A percentile compares a stretch with the other conserved stretches of the same genome.
Conservation (phyloP, 768 basidiomycete genomes). For the Trichaptum fuscoviolaceum region DNA sequence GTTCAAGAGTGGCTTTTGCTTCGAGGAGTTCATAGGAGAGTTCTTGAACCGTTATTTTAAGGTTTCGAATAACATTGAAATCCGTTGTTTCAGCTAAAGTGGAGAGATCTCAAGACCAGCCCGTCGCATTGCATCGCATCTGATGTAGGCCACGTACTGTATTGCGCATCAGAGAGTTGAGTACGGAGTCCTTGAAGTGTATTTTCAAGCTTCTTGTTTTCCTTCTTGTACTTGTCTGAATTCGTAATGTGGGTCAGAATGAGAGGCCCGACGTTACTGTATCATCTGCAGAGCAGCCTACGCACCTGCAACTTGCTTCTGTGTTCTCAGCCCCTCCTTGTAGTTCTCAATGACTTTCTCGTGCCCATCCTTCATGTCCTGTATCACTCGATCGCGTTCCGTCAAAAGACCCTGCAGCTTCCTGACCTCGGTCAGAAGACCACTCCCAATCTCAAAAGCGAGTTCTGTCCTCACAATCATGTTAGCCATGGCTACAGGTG, state of each 20-base stretch:
- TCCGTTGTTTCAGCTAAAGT: not conserved
- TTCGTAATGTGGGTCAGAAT: conserved; percentile 9
- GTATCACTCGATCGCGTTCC: conserved; percentile 89
- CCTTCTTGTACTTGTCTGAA: conserved; percentile 40
- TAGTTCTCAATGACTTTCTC: conserved; percentile 74
- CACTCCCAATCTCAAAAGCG: conserved; percentile 95
- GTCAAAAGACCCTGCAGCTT: conserved; percentile 85
- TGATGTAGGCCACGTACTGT: not conserved
- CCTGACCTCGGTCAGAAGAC: conserved; percentile 85
- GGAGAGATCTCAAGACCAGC: not conserved
- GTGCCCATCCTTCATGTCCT: conserved; percentile 87
- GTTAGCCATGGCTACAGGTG: no score
- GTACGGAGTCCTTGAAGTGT: conserved; percentile 32
- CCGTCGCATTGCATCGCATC: not conserved
- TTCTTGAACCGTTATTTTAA: conserved; percentile 47
- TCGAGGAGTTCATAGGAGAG: conserved; percentile 65
- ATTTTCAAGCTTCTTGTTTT: conserved; percentile 98
- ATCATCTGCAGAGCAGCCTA: conserved; percentile 6
- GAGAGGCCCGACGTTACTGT: conserved; percentile 4
- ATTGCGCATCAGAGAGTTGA: not conserved
- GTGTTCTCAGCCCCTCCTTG: conserved; percentile 61
- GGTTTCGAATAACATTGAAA: not conserved
- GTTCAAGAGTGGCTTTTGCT: conserved; percentile 56
- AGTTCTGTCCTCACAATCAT: conserved; percentile 56
- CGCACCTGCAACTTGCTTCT: conserved; percentile 78